Base-by-base conservation (phyloP, 2,329 filamentous ascomycete genomes). In the Ceratocystis variospora region DNA sequence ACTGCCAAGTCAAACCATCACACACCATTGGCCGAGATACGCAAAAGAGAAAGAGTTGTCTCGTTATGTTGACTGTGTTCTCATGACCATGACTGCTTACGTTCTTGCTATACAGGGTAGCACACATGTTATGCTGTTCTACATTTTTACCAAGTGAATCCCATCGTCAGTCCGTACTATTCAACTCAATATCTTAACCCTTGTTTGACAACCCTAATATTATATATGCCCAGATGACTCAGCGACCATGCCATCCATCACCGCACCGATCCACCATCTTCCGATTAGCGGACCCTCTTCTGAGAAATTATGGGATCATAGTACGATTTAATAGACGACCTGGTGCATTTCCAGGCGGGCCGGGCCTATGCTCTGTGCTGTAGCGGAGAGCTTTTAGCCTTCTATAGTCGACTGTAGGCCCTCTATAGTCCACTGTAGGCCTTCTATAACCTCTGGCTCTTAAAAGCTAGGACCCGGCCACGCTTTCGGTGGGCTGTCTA, bases 221-320 rank as follows among this genome's bases (percentile, higher is more conserved):
- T 41, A 10, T 12, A 15, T 3, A 10, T 15, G 4, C 37, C 12
- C 37, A 41, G 12, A 41, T 41, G 37, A 41, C 37, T 41, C 37
- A 41, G 37, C 37, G 37, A 41, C 37, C 12, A 41, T 15, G 37
- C 22, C 22, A 22, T 22, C 37, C 37, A 41, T 62, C 66, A 19
- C n/a, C 46, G 22, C 28, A 7, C 25, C 55, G 25, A 25, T 28
- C 33, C 44, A 37, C 17, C 19, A 48, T 12, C 62, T 62, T 67
- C 66, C 61, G 62, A 64, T 67, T 64, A 61, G 66, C 66, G 66
- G 66, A 41, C 37, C 37, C 63, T 61, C 33, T 28, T 44, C 44
- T 7, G 19, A 28, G 61, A 22, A 31, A 22, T 15, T 41, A 28
- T 22, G 22, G 31, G 25, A 15, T 31, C 8, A 50, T 63, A 19